Base-by-base conservation (phyloP, 441 rosid species). In the Lepidium campestre region DNA sequence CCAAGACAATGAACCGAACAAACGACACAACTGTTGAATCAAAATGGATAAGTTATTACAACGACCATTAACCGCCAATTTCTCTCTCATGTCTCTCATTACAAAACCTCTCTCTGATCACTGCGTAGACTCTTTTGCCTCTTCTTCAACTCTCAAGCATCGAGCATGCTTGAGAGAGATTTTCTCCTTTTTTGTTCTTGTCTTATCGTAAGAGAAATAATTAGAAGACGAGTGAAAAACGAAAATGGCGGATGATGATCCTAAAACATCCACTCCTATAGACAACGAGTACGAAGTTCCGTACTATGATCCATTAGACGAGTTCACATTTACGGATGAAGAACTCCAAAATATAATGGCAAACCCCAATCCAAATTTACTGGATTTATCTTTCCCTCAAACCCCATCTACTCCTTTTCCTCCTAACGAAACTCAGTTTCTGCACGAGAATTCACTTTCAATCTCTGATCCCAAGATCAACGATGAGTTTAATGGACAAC, bases 241-340 rank as follows among this genome's bases (percentile, higher is more conserved):
- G 34, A 10, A 40, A 19, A 60, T 71, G 75, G 58, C 58, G 36
- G 70, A 27, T 46, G 44, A 62, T 62, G 36, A 62, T 35, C 19
- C 57, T 25, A 22, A 34, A 9, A 23, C 57, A 40, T 11, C 50
- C 46, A 8, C 17, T 41, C 25, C 7, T 3, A 14, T 15, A 27
- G 46, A 53, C 11, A 5, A 67, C 0, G 31, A 36, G 5, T 9
- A 29, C 4, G 57, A 42, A 18, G 79, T 65, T 20, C 80, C 78
- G 4, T 78, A 71, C 62, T 42, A 70, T 27, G 86, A 82, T 65
- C 77, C 77, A 0, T 42, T 62, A 3, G 80, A 79, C 4, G 62
- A 3, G 10, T 56, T 71, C n/a, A 39, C 29, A 10, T 32, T 71
- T 5, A 55, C 53, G 0, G 67, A 67, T 4, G 65, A 78, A 4